Evolutionary conservation across 75 land plant genomes (phyloP), one percentile per base, ranked within the genome.

Genomic region (Cupressus sempervirens): DNA sequence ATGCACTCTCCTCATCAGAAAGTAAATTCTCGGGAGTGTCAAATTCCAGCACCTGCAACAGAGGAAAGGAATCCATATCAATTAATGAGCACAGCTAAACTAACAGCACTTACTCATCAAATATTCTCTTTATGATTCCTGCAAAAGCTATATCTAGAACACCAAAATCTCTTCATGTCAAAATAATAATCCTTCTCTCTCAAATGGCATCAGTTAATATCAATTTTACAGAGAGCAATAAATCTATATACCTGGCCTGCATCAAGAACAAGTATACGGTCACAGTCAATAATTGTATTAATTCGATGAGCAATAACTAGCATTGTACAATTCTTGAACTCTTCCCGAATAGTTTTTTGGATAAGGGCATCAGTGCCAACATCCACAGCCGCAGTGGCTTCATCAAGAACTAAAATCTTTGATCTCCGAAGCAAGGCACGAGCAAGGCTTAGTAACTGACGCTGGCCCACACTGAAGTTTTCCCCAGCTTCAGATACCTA

Each of bases 381-480:
- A 94, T 98, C 99, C 85, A 98, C 99, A 68, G 99, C 97, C 48
- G 99, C 99, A 30, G 98, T 98, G 83, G 99, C 99, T 89, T 98
- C 99, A 94, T 98, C 99, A 85, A 98, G 99, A 83, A 98, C 99
- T 68, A 98, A 91, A 81, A 98, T 95, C 83, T 98, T 98, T 76
- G 97, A 98, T 85, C 98, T 92, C 48, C 97, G 85, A 52, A 98
- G 87, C 62, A 98, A 86, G 53, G 99, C 99, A 65, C 99, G 95
- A 76, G 99, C 93, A 84, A 98, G 94, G 89, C 99, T 98, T 52
- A 98, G 88, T 0, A 98, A 91, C 85, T 98, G 99, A 83, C 99
- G 92, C 84, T 98, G 99, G 32, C 99, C 99, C 53, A 98, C 99
- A 87, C 99, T 95, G 86, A 98, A 98, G 88, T 98, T 98, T 75